These are phyloP conservation scores for Trifolium repens DNA, from an alignment of 306 rosid genomes.

Conservation along the genomic window DNA sequence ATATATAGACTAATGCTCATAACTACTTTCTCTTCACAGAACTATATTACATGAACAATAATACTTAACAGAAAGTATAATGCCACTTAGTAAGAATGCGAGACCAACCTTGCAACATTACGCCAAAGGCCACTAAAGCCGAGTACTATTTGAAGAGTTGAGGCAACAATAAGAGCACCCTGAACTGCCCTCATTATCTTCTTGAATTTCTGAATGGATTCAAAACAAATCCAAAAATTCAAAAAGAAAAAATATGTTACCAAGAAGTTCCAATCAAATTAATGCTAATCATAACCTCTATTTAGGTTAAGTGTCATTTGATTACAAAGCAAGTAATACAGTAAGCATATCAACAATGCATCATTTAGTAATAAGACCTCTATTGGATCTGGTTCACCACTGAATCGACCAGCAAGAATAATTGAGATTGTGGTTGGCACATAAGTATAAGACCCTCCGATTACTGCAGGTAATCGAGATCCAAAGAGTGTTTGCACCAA, in stretches of 20 bases:
- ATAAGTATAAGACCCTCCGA: slow-evolving; percentile 94
- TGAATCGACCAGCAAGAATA: slow-evolving; percentile 90
- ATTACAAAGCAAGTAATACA: slow-evolving; percentile 13
- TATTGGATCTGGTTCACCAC: slow-evolving; percentile 55
- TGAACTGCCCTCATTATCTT: slow-evolving; percentile 95
- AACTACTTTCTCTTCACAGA: not conserved
- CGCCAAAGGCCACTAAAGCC: slow-evolving; percentile 99
- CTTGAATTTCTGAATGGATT: slow-evolving; percentile 72
- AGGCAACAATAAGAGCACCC: slow-evolving; percentile 94
- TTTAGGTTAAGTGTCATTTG: not conserved
- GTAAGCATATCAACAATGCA: slow-evolving; percentile 35
- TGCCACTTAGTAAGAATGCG: slow-evolving; percentile 27
- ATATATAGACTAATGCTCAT: slow-evolving; percentile 1
- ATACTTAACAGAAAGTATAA: slow-evolving; percentile 1
- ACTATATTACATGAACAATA: not conserved
- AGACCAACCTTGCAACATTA: slow-evolving; percentile 84
- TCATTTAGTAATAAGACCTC: slow-evolving; percentile 56
- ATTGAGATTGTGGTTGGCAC: slow-evolving; percentile 95
- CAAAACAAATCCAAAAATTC: slow-evolving; percentile 12
- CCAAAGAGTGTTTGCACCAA: slow-evolving; percentile 84
- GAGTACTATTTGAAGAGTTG: slow-evolving; percentile 96
- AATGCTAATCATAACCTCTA: not conserved
- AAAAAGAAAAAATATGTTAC: not conserved
- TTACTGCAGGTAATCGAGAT: slow-evolving; percentile 83
- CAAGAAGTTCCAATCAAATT: slow-evolving; percentile 35